phyloP scores from a whole-genome alignment of 108 stramenopile genomes.

The Pseudonitzschia delicatissima region DNA sequence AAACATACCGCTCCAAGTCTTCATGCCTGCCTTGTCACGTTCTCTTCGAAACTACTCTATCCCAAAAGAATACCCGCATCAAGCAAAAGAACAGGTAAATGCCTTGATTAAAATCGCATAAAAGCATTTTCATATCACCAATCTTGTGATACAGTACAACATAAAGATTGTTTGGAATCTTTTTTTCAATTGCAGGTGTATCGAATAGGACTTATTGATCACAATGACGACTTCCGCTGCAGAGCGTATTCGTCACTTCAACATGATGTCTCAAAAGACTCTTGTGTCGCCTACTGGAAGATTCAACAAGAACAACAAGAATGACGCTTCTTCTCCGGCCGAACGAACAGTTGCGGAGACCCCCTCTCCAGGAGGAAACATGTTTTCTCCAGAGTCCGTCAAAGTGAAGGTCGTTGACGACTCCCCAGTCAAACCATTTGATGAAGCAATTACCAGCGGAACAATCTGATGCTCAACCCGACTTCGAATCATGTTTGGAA shows the following conservation, averaged over 20 bases:
- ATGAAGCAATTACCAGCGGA: not conserved
- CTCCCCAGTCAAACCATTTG: not conserved
- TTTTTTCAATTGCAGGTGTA: too few species aligned
- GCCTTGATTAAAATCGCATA: too few species aligned
- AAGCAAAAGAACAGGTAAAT: not conserved
- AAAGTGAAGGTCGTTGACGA: not conserved
- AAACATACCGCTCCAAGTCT: not conserved
- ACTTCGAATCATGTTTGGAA: not conserved
- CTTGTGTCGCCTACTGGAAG: not conserved
- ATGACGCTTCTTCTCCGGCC: not conserved
- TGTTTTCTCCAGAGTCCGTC: slow-evolving; percentile 2
- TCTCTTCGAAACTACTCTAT: too few species aligned
- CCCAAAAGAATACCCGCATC: not conserved
- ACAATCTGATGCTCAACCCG: not conserved
- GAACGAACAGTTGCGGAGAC: slow-evolving; percentile 8
- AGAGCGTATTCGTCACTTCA: not conserved
- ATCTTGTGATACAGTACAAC: too few species aligned
- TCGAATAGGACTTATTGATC: too few species aligned
- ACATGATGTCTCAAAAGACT: not conserved
- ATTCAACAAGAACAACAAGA: not conserved
- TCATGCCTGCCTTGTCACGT: too few species aligned
- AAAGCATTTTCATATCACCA: too few species aligned
- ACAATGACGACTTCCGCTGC: not conserved
- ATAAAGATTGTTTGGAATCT: too few species aligned
- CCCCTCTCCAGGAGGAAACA: slow-evolving; percentile 4